Conservation (phyloP, 2,329 filamentous ascomycete genomes). For the Fusarium burgessii region DNA sequence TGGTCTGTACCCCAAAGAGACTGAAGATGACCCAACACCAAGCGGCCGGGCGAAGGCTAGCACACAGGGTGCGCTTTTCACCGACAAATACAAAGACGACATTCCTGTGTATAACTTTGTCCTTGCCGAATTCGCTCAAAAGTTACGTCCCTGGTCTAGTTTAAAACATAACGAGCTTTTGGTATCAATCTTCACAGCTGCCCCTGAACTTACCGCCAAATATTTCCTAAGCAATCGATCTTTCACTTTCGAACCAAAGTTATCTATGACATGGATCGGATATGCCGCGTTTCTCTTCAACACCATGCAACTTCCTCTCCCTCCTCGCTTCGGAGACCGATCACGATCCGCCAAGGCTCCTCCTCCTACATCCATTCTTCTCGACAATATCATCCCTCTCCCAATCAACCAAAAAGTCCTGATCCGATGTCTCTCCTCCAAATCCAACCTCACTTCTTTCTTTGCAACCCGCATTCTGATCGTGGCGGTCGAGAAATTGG, state of each 20-base stretch:
- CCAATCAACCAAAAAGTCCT: conserved; percentile 85
- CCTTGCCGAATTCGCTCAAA: conserved; percentile 82
- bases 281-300: conserved; percentile 91
- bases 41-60: conserved; percentile 56
- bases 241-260: conserved; percentile 90
- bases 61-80: conserved; percentile 76
- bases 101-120: conserved; percentile 83
- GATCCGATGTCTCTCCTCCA: conserved; percentile 81
- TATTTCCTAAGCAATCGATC: conserved; percentile 86
- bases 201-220: conserved; percentile 87
- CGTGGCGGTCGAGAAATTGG: conserved; percentile 82
- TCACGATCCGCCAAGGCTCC: conserved; percentile 73
- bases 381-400: conserved; percentile 88
- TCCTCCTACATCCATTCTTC: conserved; percentile 80
- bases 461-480: conserved; percentile 86
- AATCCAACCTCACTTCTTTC: conserved; percentile 82
- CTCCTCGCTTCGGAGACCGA: conserved; percentile 76
- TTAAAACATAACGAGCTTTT: conserved; percentile 84
- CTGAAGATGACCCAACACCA: conserved; percentile 60
- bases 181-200: conserved; percentile 80
- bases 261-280: conserved; percentile 94
- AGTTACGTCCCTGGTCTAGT: conserved; percentile 85
- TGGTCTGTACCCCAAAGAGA: conserved; percentile 86
- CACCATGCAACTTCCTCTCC: conserved; percentile 79
- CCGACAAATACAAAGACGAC: conserved; percentile 73